These are phyloP conservation scores for Zymoseptoria crescenta DNA, from an alignment of 2,329 filamentous ascomycete species.

Conservation along the genomic window DNA sequence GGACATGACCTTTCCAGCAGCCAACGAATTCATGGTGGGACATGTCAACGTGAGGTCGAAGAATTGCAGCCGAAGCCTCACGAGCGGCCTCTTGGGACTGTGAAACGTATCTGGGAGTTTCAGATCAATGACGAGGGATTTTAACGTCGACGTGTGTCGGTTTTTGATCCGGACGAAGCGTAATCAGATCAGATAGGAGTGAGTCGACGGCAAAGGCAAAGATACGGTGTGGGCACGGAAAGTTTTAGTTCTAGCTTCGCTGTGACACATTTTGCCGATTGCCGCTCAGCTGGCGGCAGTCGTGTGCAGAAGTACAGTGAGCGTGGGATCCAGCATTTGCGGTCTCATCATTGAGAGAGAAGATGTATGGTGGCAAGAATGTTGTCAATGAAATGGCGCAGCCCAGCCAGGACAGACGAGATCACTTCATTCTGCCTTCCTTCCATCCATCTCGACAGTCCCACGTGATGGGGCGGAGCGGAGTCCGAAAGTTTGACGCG, in stretches of 20 bases:
- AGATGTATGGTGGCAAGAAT: background rate
- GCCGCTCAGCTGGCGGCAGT: background rate
- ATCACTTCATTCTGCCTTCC: background rate
- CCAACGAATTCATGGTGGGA: conserved; percentile 31
- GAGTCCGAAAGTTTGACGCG: background rate
- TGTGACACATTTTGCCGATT: background rate
- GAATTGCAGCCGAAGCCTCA: background rate
- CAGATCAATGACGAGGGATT: background rate
- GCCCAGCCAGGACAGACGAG: background rate
- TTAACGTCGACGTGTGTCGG: background rate
- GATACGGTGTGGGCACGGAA: background rate
- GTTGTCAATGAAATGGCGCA: background rate
- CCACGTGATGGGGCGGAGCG: background rate
- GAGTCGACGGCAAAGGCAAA: background rate
- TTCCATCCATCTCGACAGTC: background rate
- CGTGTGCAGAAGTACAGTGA: background rate
- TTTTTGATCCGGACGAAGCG: background rate
- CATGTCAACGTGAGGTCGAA: conserved; percentile 13
- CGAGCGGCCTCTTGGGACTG: background rate
- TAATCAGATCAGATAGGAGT: background rate
- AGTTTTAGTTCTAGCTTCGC: background rate
- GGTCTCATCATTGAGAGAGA: background rate
- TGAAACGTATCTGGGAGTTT: background rate
- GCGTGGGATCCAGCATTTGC: background rate
- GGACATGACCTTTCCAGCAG: conserved; percentile 30